Percentiles rank a stretch among this genome's conserved stretches.
Conservation (phyloP, 2,329 filamentous ascomycete genomes). For the Atkinsonella texensis region DNA sequence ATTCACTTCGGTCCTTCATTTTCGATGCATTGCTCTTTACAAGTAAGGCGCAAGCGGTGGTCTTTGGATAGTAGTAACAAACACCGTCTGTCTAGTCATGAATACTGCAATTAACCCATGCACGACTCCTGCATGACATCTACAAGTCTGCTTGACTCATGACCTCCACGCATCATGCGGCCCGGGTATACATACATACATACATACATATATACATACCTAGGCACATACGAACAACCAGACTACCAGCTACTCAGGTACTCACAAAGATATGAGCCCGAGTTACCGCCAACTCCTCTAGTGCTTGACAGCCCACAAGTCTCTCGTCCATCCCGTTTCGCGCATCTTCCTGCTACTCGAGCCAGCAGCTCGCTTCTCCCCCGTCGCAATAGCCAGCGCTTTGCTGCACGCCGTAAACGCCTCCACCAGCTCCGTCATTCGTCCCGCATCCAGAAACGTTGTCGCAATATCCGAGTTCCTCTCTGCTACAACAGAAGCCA, state of each 20-base stretch:
- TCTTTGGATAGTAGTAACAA: too few relatives aligned
- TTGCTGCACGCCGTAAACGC: conserved; percentile 68
- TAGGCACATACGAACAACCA: too few relatives aligned
- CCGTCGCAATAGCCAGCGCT: conserved; percentile 47
- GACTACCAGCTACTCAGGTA: too few relatives aligned
- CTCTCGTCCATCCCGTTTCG: conserved; percentile 50
- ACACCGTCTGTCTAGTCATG: too few relatives aligned
- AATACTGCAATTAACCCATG: neutral
- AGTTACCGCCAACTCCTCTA: neutral
- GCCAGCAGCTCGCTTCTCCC: conserved; percentile 39
- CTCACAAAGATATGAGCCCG: neutral
- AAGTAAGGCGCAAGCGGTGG: too few relatives aligned
- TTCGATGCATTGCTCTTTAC: too few relatives aligned
- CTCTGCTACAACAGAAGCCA: conserved; percentile 64
- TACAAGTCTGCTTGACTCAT: neutral
- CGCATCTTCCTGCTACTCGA: conserved; percentile 46
- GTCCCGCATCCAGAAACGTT: conserved; percentile 50
- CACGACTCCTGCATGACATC: neutral
- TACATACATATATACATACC: too few relatives aligned
- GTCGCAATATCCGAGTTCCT: conserved; percentile 53
- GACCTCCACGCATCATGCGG: neutral
- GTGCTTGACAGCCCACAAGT: conserved; percentile 46
- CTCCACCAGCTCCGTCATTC: conserved; percentile 66
- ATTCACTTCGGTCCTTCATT: too few relatives aligned
- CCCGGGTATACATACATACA: too few relatives aligned